Base-by-base conservation (phyloP, 2,329 filamentous ascomycete species). In the Aspergillus floridensis region DNA sequence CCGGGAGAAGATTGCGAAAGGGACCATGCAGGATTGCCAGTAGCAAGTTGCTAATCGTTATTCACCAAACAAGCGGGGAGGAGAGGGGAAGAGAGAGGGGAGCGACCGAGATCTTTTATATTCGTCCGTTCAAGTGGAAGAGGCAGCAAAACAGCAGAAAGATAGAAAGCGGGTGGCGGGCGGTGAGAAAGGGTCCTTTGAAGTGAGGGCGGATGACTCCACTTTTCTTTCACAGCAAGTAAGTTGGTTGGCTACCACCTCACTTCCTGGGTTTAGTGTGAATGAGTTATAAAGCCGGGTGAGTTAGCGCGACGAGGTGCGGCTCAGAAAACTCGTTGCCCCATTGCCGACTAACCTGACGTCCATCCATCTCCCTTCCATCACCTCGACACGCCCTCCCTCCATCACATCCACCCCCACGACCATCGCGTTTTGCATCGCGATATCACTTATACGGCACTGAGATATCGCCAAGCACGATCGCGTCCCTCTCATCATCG, bases 401-500 rank as follows among this genome's bases (percentile, higher is more conserved):
- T 60, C 63, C 69, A 69, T 70, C 72, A 63, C 65, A 35, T 67
- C 72, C 71, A 68, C 68, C 57, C 63, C 67, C 60, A 62, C 71
- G 66, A 71, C 70, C 74, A 77, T 78, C 77, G 76, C 72, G 72
- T 74, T 66, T 66, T 61, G 60, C 71, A 74, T 77, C 74, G 75
- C 74, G 76, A 74, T 75, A 73, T 74, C 65, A 70, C 70, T 70
- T 68, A 16, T 64, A 61, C 61, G 63, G 65, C 59, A 59, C 59
- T 49, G 53, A 62, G 51, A 61, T 60, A 57, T 72, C 70, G 66
- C 65, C 67, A 65, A 60, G 49, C 64, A 57, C 60, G 61, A 68
- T 65, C 63, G 67, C 66, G 63, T 61, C 61, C 61, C 53, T 59
- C 61, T 63, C 67, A 68, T 72, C 63, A 52, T 64, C 66, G 56